phyloP scores from a whole-genome alignment of 176 grass and related monocot genomes.

The Aegilops bicornis region DNA sequence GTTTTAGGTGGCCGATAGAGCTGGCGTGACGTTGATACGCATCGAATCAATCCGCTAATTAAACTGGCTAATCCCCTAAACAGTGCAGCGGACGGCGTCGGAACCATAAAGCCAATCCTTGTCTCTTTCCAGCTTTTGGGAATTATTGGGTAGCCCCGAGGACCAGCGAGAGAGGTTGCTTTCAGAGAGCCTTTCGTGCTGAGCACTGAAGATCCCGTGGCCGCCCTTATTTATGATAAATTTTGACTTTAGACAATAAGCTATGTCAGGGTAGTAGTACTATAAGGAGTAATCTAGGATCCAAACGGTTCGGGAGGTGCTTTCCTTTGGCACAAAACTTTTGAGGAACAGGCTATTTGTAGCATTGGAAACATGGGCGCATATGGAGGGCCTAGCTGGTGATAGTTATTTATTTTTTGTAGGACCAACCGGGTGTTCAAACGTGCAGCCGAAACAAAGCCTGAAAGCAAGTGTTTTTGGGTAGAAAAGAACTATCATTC shows the following conservation, averaged over 20 bases:
- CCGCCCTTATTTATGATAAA: constrained; percentile 10
- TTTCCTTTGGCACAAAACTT: background rate
- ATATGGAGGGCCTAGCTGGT: background rate
- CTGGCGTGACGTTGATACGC: background rate
- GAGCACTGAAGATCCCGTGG: background rate
- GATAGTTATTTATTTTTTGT: background rate
- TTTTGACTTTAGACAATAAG: background rate
- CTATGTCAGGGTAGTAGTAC: background rate
- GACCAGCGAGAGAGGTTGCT: background rate
- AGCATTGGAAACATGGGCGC: background rate
- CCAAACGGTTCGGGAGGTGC: background rate
- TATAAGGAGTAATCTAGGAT: background rate
- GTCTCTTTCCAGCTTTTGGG: constrained; percentile 36
- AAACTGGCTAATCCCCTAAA: constrained; percentile 31
- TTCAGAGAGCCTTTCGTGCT: constrained; percentile 8
- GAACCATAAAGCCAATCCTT: constrained; percentile 42
- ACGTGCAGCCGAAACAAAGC: background rate
- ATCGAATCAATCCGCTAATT: constrained; percentile 39
- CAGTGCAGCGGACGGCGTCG: constrained; percentile 22
- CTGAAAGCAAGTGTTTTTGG: background rate
- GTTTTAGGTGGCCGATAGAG: constrained; percentile 19
- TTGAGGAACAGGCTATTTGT: background rate
- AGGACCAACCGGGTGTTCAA: background rate
- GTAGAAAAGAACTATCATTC: background rate
- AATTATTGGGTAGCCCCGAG: background rate